A percentile compares a stretch with the other conserved stretches of the same genome.
phyloP scores from a whole-genome alignment of 2,329 filamentous ascomycete species.

The Talaromyces sp. region DNA sequence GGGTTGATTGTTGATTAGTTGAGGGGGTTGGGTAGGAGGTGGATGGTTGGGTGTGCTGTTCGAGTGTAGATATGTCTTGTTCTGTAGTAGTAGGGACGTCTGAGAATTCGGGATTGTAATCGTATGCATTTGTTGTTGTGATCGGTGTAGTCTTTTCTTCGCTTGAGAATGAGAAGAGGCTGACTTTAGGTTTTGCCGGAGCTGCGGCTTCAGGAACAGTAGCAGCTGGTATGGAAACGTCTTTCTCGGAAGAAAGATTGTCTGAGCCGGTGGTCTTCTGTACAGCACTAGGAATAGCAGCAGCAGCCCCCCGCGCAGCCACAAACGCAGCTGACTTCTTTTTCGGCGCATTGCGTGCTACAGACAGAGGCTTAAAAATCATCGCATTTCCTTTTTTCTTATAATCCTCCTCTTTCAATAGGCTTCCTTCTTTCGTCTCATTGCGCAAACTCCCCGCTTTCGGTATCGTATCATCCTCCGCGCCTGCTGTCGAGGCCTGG shows the following conservation, averaged over 20 bases:
- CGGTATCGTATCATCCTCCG: conserved; percentile 27
- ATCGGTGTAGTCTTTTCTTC: conserved; percentile 23
- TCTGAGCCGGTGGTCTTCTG: conserved; percentile 16
- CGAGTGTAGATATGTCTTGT: conserved; percentile 14
- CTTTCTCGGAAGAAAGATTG: conserved; percentile 15
- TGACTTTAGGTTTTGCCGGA: conserved; percentile 42
- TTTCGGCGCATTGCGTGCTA: conserved; percentile 70
- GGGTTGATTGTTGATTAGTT: conserved; percentile 46
- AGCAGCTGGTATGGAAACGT: conserved; percentile 18
- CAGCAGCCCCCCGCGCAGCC: conserved; percentile 20
- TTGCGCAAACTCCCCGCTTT: conserved; percentile 26
- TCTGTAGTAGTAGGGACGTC: conserved; percentile 24
- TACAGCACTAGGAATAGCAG: conserved; percentile 18
- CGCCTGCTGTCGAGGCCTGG: conserved; percentile 34
- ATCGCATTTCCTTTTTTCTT: conserved; percentile 71
- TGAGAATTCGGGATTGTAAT: conserved; percentile 33
- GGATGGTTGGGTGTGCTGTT: conserved; percentile 10
- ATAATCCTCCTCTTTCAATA: conserved; percentile 28
- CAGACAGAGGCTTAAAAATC: conserved; percentile 86
- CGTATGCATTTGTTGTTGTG: conserved; percentile 33
- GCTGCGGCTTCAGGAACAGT: conserved; percentile 24
- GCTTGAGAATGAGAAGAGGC: conserved; percentile 41
- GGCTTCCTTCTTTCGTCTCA: conserved; percentile 14
- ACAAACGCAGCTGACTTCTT: conserved; percentile 49
- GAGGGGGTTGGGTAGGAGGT: conserved; percentile 11